Conservation (phyloP, 2,329 filamentous ascomycete genomes). For the Diaporthe vaccinii region DNA sequence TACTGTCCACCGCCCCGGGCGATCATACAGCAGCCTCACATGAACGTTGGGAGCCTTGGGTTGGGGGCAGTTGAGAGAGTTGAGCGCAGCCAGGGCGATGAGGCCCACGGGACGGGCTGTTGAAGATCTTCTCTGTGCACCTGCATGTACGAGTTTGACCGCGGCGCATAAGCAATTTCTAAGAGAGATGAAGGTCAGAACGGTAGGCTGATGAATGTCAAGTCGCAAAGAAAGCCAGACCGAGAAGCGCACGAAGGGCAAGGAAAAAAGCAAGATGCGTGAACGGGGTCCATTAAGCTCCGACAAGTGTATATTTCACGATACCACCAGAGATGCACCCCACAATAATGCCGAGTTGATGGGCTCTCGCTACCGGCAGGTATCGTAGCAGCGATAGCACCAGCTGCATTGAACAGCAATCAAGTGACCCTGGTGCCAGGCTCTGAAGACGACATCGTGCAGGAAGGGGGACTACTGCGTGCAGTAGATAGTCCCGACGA, state of each 20-base stretch:
- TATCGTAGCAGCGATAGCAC: background rate
- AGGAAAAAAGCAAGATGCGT: background rate
- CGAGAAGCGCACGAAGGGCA: background rate
- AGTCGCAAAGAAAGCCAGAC: background rate
- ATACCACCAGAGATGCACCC: slow-evolving; percentile 15
- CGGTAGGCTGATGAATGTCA: background rate
- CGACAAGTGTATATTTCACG: slow-evolving; percentile 9
- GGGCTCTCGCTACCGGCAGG: slow-evolving; percentile 26
- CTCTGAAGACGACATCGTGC: background rate
- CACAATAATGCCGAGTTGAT: slow-evolving; percentile 27
- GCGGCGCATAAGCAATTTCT: background rate
- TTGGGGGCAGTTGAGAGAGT: background rate
- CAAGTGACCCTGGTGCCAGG: slow-evolving; percentile 13
- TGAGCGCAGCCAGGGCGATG: slow-evolving; percentile 1
- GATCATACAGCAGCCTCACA: background rate
- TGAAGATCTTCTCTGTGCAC: background rate
- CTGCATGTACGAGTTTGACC: background rate
- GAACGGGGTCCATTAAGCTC: background rate
- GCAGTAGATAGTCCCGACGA: background rate
- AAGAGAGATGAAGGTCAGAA: background rate
- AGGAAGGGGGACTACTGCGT: background rate
- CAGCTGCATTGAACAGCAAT: slow-evolving; percentile 19
- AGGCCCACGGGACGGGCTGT: background rate
- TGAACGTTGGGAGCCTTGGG: background rate
- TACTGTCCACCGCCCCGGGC: slow-evolving; percentile 23